Conservation (phyloP, 2,329 filamentous ascomycete genomes). For the Davidsoniella eucalypti region DNA sequence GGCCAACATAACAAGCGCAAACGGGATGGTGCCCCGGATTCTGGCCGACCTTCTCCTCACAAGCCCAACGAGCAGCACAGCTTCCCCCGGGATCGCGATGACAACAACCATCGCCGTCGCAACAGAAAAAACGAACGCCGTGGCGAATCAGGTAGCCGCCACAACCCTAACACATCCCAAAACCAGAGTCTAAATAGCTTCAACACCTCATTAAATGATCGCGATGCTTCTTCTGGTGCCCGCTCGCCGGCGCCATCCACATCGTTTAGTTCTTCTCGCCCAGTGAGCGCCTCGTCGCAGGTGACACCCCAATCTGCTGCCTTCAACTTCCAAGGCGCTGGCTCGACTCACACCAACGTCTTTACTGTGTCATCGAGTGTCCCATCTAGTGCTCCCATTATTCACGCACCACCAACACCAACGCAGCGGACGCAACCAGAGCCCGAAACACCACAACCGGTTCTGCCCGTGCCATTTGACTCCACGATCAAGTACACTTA, state of each 20-base stretch:
- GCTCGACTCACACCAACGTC: slow-evolving; percentile 13
- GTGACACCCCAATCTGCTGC: background rate
- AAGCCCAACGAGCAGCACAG: slow-evolving; percentile 39
- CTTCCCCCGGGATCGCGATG: slow-evolving; percentile 41
- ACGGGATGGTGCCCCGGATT: slow-evolving; percentile 30
- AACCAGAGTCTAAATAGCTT: background rate
- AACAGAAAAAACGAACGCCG: slow-evolving; percentile 31
- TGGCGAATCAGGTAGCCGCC: slow-evolving; percentile 32
- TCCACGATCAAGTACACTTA: slow-evolving; percentile 6
- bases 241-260: slow-evolving; percentile 8
- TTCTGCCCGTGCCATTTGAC: slow-evolving; percentile 5
- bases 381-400: background rate
- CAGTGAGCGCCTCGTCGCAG: slow-evolving; percentile 12
- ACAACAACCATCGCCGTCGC: slow-evolving; percentile 23
- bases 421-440: background rate
- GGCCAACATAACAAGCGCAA: slow-evolving; percentile 44
- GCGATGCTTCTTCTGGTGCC: slow-evolving; percentile 4
- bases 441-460: background rate
- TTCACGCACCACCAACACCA: background rate
- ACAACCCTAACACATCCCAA: slow-evolving; percentile 8
- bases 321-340: slow-evolving; percentile 5
- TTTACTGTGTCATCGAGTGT: background rate
- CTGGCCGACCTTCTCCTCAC: slow-evolving; percentile 41
- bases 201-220: background rate
- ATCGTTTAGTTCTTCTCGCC: slow-evolving; percentile 6